Percentiles rank a stretch among this genome's conserved stretches.
Conservation (phyloP, 805 yeast species). For the Teunomyces panamensis region DNA sequence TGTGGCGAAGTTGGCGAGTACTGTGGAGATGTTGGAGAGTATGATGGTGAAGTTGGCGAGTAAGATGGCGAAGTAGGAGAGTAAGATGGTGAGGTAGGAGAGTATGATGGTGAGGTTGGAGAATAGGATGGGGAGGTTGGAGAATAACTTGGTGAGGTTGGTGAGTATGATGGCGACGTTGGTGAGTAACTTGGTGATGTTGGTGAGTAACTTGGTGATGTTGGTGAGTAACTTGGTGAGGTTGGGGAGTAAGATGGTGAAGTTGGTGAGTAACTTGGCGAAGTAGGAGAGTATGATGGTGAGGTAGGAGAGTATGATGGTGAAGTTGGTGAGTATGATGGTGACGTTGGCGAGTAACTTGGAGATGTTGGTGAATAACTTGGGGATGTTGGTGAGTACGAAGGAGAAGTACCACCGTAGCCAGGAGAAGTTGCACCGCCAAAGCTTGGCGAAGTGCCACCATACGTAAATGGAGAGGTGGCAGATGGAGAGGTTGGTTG, state of each 20-base stretch:
- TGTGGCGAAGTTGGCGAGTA: constrained; percentile 21
- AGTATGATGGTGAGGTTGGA: constrained; percentile 25
- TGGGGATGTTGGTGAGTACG: constrained; percentile 66
- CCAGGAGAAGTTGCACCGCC: constrained; percentile 51
- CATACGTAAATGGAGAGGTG: constrained; percentile 56
- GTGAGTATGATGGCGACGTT: constrained; percentile 35
- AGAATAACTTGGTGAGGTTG: constrained; percentile 25
- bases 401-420: constrained; percentile 45
- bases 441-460: constrained; percentile 47
- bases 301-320: constrained; percentile 65
- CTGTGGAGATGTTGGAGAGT: constrained; percentile 23
- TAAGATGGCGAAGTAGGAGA: constrained; percentile 26
- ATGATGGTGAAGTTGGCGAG: constrained; percentile 24
- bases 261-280: constrained; percentile 78
- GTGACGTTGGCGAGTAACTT: constrained; percentile 71
- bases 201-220: constrained; percentile 69
- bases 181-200: constrained; percentile 66
- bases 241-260: constrained; percentile 75
- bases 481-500: constrained; percentile 49
- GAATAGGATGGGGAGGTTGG: constrained; percentile 29
- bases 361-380: constrained; percentile 68
- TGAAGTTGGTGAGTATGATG: constrained; percentile 57
- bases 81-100: constrained; percentile 26
- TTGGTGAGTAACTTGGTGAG: constrained; percentile 77
- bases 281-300: constrained; percentile 72